These are phyloP conservation scores for Barbatosphaeria neglecta DNA, from an alignment of 495 filamentous ascomycete species.

Conservation along the genomic window DNA sequence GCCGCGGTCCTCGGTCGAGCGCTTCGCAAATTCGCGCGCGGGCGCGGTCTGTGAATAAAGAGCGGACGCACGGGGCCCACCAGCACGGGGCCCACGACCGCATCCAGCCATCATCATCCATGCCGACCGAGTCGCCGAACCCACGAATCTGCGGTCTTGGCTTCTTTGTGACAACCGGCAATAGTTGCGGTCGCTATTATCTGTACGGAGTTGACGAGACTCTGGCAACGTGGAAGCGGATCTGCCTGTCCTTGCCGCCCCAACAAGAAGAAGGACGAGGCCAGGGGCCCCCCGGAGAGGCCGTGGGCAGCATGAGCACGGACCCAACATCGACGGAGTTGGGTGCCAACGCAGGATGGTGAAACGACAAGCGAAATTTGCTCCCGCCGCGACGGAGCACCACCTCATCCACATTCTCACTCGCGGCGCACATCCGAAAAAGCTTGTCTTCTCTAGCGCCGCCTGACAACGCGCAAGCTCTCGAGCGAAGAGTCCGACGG, in stretches of 20 bases:
- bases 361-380: conserved; percentile 22
- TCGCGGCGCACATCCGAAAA: conserved; percentile 7
- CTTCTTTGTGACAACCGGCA: no score
- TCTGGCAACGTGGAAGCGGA: no score
- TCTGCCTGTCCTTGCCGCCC: no score
- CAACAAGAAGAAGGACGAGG: no score
- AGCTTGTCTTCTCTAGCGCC: conserved; percentile 14
- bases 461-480: background rate
- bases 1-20: background rate
- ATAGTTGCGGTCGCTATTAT: no score
- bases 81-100: background rate
- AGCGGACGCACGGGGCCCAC: no score
- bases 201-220: no score
- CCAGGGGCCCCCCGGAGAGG: background rate
- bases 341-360: conserved; percentile 3
- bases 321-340: no score
- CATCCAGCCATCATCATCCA: no score
- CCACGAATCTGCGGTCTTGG: background rate
- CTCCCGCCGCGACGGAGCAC: conserved; percentile 14
- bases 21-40: no score
- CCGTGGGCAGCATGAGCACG: background rate
- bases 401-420: conserved; percentile 8
- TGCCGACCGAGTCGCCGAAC: no score
- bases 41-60: no score
- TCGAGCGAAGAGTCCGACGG: background rate